Percentiles rank a stretch among this genome's conserved stretches.
phyloP scores from a whole-genome alignment of 2,329 filamentous ascomycete genomes.

The Penicillium occitanis region DNA sequence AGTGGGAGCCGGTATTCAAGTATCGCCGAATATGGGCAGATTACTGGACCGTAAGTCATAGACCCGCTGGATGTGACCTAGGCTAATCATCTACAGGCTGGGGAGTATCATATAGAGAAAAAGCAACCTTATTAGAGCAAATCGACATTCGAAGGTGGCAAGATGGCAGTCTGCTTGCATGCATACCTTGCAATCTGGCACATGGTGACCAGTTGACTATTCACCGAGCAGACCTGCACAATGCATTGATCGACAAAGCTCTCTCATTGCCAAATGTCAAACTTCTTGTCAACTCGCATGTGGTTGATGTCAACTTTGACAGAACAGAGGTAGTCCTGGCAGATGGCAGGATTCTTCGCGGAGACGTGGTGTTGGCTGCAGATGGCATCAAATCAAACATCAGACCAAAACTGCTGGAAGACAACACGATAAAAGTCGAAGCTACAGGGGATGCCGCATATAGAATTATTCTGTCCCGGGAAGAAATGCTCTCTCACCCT shows the following conservation, averaged over 20 bases:
- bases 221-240: slow-evolving; percentile 40
- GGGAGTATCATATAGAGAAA: slow-evolving; percentile 36
- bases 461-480: slow-evolving; percentile 71
- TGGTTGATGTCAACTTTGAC: slow-evolving; percentile 31
- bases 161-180: slow-evolving; percentile 33
- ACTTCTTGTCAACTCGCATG: slow-evolving; percentile 32
- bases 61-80: background rate
- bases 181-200: slow-evolving; percentile 37
- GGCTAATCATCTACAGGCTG: slow-evolving; percentile 29
- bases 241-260: slow-evolving; percentile 33
- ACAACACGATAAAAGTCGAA: slow-evolving; percentile 28
- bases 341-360: slow-evolving; percentile 31
- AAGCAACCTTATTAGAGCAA: slow-evolving; percentile 36
- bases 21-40: slow-evolving; percentile 76
- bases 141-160: slow-evolving; percentile 40
- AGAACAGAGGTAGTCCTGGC: slow-evolving; percentile 32
- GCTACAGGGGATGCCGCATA: slow-evolving; percentile 72
- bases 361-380: slow-evolving; percentile 54
- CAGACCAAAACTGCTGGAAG: slow-evolving; percentile 42
- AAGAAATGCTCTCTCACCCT: slow-evolving; percentile 65
- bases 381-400: slow-evolving; percentile 56
- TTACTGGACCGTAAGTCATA: slow-evolving; percentile 61
- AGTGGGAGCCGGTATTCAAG: slow-evolving; percentile 79
- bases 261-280: slow-evolving; percentile 33
- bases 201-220: slow-evolving; percentile 38